Conservation (phyloP, 140 eudicot genomes). For the Senecio squalidus region DNA sequence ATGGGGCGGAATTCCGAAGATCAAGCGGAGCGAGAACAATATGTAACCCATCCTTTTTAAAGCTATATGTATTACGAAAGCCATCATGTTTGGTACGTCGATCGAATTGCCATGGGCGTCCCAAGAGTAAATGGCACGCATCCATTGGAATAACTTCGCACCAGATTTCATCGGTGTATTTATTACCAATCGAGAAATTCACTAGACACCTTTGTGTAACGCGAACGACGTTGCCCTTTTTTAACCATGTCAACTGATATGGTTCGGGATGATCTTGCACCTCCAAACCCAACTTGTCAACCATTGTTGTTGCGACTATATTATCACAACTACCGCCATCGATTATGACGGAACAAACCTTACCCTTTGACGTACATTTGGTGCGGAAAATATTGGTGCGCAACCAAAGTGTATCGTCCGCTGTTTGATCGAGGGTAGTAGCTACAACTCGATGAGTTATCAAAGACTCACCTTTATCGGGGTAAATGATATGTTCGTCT, state of each 20-base stretch:
- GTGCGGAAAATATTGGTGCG: background rate
- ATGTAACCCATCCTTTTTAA: no score
- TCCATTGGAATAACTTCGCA: no score
- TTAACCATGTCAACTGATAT: background rate
- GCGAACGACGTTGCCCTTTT: background rate
- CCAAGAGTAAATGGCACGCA: no score
- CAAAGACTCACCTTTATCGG: background rate
- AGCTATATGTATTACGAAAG: no score
- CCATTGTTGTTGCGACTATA: background rate
- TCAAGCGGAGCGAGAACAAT: no score
- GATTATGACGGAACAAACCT: background rate
- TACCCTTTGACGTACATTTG: background rate
- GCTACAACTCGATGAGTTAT: background rate
- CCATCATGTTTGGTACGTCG: no score
- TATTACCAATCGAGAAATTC: slow-evolving; percentile 3
- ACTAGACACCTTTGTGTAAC: background rate
- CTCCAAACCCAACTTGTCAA: background rate
- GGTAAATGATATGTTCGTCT: background rate
- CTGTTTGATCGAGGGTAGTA: background rate
- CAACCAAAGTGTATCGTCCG: background rate
- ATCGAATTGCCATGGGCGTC: no score
- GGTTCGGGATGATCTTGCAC: background rate
- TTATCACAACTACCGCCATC: slow-evolving; percentile 5
- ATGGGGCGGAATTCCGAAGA: no score
- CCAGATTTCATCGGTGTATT: no score